These are phyloP conservation scores for Helotiales sp. DNA, from an alignment of 2,329 filamentous ascomycete species.

Conservation along the genomic window DNA sequence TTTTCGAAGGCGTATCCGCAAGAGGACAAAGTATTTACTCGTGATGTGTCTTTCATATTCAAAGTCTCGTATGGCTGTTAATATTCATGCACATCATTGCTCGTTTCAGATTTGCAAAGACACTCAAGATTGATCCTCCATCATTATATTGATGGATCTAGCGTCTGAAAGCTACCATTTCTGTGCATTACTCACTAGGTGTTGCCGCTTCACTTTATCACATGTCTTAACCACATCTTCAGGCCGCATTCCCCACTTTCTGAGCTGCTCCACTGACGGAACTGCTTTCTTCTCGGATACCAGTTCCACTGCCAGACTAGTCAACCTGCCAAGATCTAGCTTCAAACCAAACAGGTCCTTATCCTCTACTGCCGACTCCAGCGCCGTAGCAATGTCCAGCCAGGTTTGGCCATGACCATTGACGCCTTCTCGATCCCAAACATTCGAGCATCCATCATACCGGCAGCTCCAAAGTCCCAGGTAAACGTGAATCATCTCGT, in stretches of 20 bases:
- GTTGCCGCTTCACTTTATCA: neutral
- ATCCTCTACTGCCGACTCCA: constrained; percentile 11
- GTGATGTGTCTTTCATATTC: too few relatives aligned
- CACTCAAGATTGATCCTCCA: too few relatives aligned
- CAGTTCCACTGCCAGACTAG: neutral
- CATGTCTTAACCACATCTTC: neutral
- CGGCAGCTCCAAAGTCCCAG: constrained; percentile 7
- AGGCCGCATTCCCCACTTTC: constrained; percentile 1
- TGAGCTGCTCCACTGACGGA: neutral
- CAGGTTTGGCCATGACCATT: constrained; percentile 10
- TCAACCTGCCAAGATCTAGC: constrained; percentile 1
- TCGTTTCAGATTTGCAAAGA: too few relatives aligned
- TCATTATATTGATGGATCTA: too few relatives aligned
- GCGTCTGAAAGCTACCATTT: neutral
- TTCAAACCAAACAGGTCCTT: constrained; percentile 8
- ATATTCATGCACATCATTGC: too few relatives aligned
- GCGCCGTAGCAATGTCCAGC: constrained; percentile 9
- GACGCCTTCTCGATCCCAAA: neutral
- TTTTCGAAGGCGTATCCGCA: too few relatives aligned
- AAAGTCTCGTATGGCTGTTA: too few relatives aligned
- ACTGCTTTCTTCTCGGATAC: neutral
- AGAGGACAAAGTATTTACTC: too few relatives aligned
- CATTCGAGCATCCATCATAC: neutral
- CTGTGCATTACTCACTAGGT: neutral
- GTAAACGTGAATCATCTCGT: constrained; percentile 12